These are phyloP conservation scores for Pterocarpus santalinus DNA, from an alignment of 306 rosid genomes.

Conservation along the genomic window DNA sequence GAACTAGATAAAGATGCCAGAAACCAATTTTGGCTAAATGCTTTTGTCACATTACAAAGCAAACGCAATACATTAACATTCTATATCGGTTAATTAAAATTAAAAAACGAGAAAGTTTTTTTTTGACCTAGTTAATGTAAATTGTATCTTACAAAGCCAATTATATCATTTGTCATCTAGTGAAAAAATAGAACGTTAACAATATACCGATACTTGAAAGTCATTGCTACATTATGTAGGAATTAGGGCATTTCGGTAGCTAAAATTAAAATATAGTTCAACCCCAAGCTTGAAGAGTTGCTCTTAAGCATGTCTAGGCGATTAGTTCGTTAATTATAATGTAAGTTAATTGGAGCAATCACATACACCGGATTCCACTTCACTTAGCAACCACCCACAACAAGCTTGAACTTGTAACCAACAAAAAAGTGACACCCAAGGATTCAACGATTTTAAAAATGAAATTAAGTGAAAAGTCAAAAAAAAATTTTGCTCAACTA, in stretches of 20 bases:
- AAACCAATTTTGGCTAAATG: slow-evolving; percentile 2
- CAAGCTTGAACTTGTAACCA: background rate
- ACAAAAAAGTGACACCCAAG: background rate
- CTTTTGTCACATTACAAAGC: background rate
- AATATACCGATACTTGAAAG: background rate
- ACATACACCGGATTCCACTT: slow-evolving; percentile 10
- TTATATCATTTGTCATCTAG: background rate
- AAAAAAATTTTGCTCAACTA: background rate
- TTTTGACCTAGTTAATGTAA: background rate
- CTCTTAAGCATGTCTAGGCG: slow-evolving; percentile 29
- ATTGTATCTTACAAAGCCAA: background rate
- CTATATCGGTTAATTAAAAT: background rate
- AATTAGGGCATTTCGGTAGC: slow-evolving; percentile 31
- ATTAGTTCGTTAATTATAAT: slow-evolving; percentile 48
- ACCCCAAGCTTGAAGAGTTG: slow-evolving; percentile 34
- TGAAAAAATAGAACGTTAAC: too few relatives aligned
- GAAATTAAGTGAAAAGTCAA: background rate
- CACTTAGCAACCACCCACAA: slow-evolving; percentile 8
- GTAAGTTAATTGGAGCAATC: slow-evolving; percentile 26
- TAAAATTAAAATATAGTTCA: background rate
- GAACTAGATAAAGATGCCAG: background rate
- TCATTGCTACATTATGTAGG: background rate
- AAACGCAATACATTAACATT: background rate
- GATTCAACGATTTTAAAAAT: background rate
- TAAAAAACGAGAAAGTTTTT: background rate